These are phyloP conservation scores for Bisporella sp. DNA, from an alignment of 2,329 filamentous ascomycete species.

Conservation along the genomic window DNA sequence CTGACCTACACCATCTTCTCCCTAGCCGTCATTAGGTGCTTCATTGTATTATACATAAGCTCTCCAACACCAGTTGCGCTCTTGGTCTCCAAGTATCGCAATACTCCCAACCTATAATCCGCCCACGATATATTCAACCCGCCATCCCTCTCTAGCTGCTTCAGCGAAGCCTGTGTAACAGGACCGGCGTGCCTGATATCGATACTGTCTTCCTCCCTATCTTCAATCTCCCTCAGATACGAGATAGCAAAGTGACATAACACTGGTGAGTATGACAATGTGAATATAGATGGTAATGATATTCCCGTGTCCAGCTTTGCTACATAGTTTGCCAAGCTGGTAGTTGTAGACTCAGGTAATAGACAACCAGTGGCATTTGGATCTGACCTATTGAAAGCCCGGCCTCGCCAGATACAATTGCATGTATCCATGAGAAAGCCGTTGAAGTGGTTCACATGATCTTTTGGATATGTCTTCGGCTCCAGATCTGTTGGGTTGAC, in stretches of 20 bases:
- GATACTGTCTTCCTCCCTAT: constrained; percentile 38
- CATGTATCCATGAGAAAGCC: constrained; percentile 82
- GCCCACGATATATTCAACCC: constrained; percentile 64
- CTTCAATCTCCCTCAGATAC: constrained; percentile 50
- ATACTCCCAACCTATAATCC: constrained; percentile 66
- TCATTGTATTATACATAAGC: constrained; percentile 77
- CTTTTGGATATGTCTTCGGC: constrained; percentile 42
- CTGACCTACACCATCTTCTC: constrained; percentile 3
- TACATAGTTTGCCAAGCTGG: constrained; percentile 43
- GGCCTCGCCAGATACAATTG: constrained; percentile 73
- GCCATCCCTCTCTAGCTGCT: constrained; percentile 53
- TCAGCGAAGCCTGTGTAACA: constrained; percentile 61
- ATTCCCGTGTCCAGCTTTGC: constrained; percentile 39
- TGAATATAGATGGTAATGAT: constrained; percentile 44
- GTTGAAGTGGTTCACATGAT: constrained; percentile 67
- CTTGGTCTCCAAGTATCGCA: constrained; percentile 57
- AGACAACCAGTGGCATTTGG: constrained; percentile 50
- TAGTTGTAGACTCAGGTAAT: constrained; percentile 36
- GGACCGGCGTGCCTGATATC: constrained; percentile 55
- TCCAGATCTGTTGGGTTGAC: constrained; percentile 12
- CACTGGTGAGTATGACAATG: constrained; percentile 51
- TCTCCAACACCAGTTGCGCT: constrained; percentile 61
- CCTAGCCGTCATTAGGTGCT: constrained; percentile 49
- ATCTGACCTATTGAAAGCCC: constrained; percentile 61
- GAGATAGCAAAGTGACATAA: constrained; percentile 49